These are phyloP conservation scores for Gossypium schwendimanii DNA, from an alignment of 441 rosid species.

Conservation along the genomic window DNA sequence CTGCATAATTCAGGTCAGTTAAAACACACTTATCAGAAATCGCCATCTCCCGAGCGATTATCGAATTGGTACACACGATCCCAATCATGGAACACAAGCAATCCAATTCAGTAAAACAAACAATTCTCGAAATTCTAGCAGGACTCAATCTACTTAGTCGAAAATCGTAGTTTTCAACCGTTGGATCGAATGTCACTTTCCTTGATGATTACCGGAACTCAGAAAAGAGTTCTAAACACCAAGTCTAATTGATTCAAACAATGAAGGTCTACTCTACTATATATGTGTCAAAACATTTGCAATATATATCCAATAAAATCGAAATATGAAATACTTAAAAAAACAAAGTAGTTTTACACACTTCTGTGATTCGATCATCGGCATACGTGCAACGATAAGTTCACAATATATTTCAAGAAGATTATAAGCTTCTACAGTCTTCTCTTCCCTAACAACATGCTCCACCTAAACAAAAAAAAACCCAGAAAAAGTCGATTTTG, in stretches of 20 bases:
- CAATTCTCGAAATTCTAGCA: background rate
- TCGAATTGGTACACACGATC: too few relatives aligned
- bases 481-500: background rate
- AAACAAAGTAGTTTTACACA: slow-evolving; percentile 23
- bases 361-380: slow-evolving; percentile 82
- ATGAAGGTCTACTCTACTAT: background rate
- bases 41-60: too few relatives aligned
- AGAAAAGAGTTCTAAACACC: background rate
- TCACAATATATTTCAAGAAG: slow-evolving; percentile 84
- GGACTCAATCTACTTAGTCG: background rate
- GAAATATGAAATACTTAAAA: background rate
- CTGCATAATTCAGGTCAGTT: slow-evolving; percentile 29
- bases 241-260: background rate
- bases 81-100: too few relatives aligned
- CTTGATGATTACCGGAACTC: background rate
- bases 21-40: slow-evolving; percentile 7
- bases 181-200: background rate
- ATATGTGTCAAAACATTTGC: background rate
- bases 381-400: slow-evolving; percentile 68
- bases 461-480: slow-evolving; percentile 47
- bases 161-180: background rate
- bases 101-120: background rate
- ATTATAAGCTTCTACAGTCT: slow-evolving; percentile 76
- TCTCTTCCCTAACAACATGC: slow-evolving; percentile 91
- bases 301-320: background rate